Conservation (phyloP, 2,329 filamentous ascomycete genomes). For the Metarhizium anisopliae region DNA sequence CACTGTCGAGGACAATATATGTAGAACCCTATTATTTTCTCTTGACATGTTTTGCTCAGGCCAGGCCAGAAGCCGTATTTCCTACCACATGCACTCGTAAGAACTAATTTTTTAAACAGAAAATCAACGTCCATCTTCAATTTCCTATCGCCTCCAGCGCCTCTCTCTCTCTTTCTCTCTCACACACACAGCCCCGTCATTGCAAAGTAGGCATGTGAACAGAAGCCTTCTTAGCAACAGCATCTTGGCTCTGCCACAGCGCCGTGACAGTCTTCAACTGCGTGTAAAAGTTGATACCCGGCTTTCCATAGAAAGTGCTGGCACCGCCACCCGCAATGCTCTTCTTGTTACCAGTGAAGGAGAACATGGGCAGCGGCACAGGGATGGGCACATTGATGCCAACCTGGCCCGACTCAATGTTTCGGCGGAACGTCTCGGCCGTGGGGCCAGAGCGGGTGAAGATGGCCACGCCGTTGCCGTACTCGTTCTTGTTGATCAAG, state of each 20-base stretch:
- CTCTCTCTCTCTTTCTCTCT: not conserved
- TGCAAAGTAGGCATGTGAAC: constrained; percentile 71
- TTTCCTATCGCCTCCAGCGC: not conserved
- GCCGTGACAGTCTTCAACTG: constrained; percentile 97
- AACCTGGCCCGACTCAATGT: constrained; percentile 78
- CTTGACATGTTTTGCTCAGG: not conserved
- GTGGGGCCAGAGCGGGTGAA: constrained; percentile 73
- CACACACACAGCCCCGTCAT: constrained; percentile 9
- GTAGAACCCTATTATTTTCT: not conserved
- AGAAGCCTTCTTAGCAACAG: constrained; percentile 72
- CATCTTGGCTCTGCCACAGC: constrained; percentile 80
- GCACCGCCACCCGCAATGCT: constrained; percentile 84
- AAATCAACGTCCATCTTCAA: not conserved
- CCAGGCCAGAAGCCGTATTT: not conserved
- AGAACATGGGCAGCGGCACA: constrained; percentile 62
- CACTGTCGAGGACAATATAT: not conserved
- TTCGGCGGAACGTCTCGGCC: constrained; percentile 67
- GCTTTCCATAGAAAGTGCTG: constrained; percentile 91
- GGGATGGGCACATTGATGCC: constrained; percentile 80
- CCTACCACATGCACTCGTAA: not conserved
- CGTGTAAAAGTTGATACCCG: constrained; percentile 89
- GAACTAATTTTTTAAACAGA: not conserved
- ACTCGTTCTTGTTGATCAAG: constrained; percentile 77
- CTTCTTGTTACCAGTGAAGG: constrained; percentile 75
- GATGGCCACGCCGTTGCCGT: constrained; percentile 79